Conservation (phyloP, 2,329 filamentous ascomycete genomes). For the Cladosporium halotolerans region DNA sequence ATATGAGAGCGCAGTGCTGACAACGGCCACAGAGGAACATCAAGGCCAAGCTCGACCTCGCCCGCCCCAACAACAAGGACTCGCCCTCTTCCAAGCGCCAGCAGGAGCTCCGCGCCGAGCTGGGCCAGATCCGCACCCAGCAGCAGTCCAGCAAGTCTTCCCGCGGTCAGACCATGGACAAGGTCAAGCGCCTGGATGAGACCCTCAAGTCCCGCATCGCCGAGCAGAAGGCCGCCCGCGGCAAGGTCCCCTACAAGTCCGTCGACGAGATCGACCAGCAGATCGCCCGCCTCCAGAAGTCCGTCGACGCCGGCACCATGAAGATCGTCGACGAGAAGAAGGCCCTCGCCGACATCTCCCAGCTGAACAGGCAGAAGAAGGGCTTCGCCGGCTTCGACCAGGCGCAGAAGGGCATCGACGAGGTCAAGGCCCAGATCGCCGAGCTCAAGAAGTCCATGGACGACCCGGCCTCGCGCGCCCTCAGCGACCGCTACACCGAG, state of each 20-base stretch:
- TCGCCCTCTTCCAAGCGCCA: conserved; percentile 75
- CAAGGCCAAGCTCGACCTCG: conserved; percentile 81
- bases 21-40: conserved; percentile 61
- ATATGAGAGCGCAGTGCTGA: conserved; percentile 10
- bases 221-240: conserved; percentile 80
- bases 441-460: conserved; percentile 84
- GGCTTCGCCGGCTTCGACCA: conserved; percentile 80
- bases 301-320: conserved; percentile 85
- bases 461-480: conserved; percentile 81
- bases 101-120: conserved; percentile 75
- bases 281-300: conserved; percentile 72
- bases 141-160: conserved; percentile 83
- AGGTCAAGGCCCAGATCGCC: conserved; percentile 79
- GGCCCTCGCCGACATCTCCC: conserved; percentile 74
- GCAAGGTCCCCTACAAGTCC: conserved; percentile 77
- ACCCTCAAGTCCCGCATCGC: conserved; percentile 76
- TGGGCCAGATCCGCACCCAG: conserved; percentile 77
- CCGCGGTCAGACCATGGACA: conserved; percentile 71
- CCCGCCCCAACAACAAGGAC: conserved; percentile 74
- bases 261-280: conserved; percentile 80
- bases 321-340: conserved; percentile 98
- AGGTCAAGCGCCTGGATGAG: conserved; percentile 87
- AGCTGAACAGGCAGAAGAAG: conserved; percentile 82
- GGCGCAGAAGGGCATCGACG: conserved; percentile 81
- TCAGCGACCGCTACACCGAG: conserved; percentile 78